phyloP scores from a whole-genome alignment of 192 early-diverging fungal genomes.

The Backusella sp. region DNA sequence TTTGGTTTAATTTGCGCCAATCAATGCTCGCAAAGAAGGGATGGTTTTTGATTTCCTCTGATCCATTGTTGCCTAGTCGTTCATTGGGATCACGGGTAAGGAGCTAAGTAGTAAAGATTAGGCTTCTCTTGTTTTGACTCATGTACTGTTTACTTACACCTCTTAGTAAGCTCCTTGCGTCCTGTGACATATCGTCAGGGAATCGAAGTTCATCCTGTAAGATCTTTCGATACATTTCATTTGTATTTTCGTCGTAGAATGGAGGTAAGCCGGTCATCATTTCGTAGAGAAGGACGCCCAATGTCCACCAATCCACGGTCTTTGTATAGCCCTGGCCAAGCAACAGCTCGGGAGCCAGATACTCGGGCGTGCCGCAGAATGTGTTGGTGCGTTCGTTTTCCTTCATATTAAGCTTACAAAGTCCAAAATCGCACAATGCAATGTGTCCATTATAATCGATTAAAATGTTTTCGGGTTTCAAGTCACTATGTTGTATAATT shows the following conservation, averaged over 20 bases:
- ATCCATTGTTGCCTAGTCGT: conserved; percentile 83
- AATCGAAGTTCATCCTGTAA: conserved; percentile 88
- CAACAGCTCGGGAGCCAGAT: conserved; percentile 91
- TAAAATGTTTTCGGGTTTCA: conserved; percentile 95
- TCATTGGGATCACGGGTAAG: conserved; percentile 79
- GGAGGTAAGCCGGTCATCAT: conserved; percentile 89
- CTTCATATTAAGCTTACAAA: conserved; percentile 93
- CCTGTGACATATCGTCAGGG: conserved; percentile 66
- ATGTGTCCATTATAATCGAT: conserved; percentile 94
- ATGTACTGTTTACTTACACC: conserved; percentile 41
- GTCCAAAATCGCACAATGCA: conserved; percentile 91
- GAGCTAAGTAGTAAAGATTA: conserved; percentile 37
- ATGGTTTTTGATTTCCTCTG: conserved; percentile 93
- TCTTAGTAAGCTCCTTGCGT: conserved; percentile 63
- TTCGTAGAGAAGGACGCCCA: conserved; percentile 89
- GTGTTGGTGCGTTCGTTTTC: conserved; percentile 92
- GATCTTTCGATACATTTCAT: conserved; percentile 95
- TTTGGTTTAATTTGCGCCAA: conserved; percentile 85
- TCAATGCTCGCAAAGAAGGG: conserved; percentile 90
- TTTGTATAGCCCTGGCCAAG: conserved; percentile 85
- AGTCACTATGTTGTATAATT: conserved; percentile 56
- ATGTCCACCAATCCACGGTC: conserved; percentile 97
- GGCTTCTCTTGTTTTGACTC: background rate
- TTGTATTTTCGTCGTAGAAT: conserved; percentile 93
- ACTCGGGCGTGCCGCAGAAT: conserved; percentile 99